A percentile compares a stretch with the other conserved stretches of the same genome.
Conservation (phyloP, 106 monocot species). For the Agapanthus africanus region DNA sequence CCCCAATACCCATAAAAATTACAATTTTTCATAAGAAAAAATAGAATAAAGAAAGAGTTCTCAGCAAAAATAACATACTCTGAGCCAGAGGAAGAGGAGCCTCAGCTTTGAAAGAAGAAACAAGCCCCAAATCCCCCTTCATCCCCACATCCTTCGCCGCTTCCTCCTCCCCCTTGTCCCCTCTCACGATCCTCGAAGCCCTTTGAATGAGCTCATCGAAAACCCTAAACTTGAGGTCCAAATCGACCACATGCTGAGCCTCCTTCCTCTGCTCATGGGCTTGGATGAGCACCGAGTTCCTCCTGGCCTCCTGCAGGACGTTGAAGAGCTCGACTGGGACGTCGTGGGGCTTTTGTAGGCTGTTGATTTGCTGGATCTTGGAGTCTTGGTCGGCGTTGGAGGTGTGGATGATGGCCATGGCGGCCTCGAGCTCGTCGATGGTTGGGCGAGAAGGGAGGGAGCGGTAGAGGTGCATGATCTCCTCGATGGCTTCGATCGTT, state of each 20-base stretch:
- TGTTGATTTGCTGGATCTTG: slow-evolving; percentile 31
- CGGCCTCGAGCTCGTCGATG: slow-evolving; percentile 73
- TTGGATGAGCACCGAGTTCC: slow-evolving; percentile 37
- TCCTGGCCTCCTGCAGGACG: slow-evolving; percentile 57
- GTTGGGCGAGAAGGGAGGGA: slow-evolving; percentile 63
- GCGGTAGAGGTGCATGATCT: slow-evolving; percentile 64
- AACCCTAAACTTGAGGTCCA: slow-evolving; percentile 38
- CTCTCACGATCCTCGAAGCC: slow-evolving; percentile 47
- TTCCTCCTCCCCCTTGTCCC: slow-evolving; percentile 1
- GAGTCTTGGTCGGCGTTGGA: slow-evolving; percentile 48
- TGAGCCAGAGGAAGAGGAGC: background rate
- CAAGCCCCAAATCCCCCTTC: background rate
- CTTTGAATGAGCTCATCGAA: slow-evolving; percentile 73
- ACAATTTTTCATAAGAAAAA: too few species aligned
- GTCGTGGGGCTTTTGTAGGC: slow-evolving; percentile 27
- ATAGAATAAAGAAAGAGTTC: background rate
- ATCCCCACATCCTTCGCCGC: slow-evolving; percentile 18
- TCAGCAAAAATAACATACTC: background rate
- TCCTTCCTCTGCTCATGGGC: slow-evolving; percentile 63
- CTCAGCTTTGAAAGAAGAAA: slow-evolving; percentile 8
- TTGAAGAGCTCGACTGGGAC: slow-evolving; percentile 68
- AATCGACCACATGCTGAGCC: slow-evolving; percentile 43
- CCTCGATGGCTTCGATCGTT: slow-evolving; percentile 41
- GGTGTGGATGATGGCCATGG: slow-evolving; percentile 44
- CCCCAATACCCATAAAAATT: background rate